Percentiles rank a stretch among this genome's conserved stretches.
These are phyloP conservation scores for Globisporangium canariense DNA, from an alignment of 352 stramenopile genomes.

Conservation along the genomic window DNA sequence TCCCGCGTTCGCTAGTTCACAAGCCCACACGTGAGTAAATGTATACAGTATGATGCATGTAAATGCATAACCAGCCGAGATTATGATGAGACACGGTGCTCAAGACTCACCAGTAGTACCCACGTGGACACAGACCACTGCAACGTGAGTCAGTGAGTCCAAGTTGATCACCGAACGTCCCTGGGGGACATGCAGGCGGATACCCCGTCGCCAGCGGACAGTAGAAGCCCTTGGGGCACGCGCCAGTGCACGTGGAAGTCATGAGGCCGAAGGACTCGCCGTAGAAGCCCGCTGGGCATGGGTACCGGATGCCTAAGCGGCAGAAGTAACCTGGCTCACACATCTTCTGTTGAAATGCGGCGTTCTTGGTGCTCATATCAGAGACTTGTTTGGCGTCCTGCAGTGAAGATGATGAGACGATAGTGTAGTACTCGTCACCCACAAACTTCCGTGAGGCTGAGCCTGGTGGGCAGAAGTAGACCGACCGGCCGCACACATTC, in stretches of 20 bases:
- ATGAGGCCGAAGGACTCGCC: conserved; percentile 33
- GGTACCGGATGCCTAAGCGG: conserved; percentile 44
- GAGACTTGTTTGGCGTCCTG: neutral
- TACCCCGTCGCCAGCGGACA: conserved; percentile 45
- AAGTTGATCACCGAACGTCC: conserved; percentile 35
- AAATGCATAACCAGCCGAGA: too few relatives aligned
- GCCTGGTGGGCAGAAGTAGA: conserved; percentile 55
- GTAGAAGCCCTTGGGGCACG: conserved; percentile 52
- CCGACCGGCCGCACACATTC: conserved; percentile 43
- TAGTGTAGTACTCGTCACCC: conserved; percentile 53
- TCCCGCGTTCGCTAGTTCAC: conserved; percentile 27
- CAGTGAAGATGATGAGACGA: conserved; percentile 22
- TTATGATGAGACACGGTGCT: too few relatives aligned
- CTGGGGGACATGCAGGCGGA: conserved; percentile 45
- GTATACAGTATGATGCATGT: neutral
- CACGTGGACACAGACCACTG: conserved; percentile 45
- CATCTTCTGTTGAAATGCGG: conserved; percentile 10
- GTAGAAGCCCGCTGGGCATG: conserved; percentile 48
- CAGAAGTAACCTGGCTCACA: conserved; percentile 75
- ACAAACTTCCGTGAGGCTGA: conserved; percentile 40
- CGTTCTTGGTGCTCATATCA: conserved; percentile 5
- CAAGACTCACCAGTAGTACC: conserved; percentile 47
- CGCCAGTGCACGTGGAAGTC: conserved; percentile 30
- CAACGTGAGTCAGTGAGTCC: conserved; percentile 38
- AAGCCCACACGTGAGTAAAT: neutral